Percentiles rank a stretch among this genome's conserved stretches.
Evolutionary conservation across 306 rosid genomes (phyloP).

Genomic region (Vigna radiata): DNA sequence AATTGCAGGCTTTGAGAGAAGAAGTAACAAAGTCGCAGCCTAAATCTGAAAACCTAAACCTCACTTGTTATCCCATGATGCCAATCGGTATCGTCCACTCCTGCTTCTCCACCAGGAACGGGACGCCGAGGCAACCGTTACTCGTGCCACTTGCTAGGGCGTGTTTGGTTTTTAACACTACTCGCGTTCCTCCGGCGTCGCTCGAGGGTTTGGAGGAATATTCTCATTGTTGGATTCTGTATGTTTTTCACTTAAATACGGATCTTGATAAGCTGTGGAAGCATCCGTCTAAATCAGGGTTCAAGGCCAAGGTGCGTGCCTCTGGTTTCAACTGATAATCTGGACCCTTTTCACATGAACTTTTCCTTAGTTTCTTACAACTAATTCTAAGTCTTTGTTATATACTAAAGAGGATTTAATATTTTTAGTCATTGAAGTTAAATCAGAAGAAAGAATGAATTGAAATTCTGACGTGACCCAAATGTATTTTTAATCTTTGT

Average conservation of each 20-base stretch:
- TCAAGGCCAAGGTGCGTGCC: constrained; percentile 88
- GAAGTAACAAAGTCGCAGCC: constrained; percentile 54
- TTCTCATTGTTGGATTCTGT: constrained; percentile 93
- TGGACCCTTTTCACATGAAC: not conserved
- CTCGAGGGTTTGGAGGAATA: constrained; percentile 87
- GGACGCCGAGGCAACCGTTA: constrained; percentile 96
- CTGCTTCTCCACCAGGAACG: constrained; percentile 92
- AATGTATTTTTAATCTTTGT: not conserved
- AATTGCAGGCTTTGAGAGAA: constrained; percentile 74
- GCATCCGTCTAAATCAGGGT: constrained; percentile 75
- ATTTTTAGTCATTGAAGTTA: not conserved
- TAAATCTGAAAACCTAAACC: constrained; percentile 51
- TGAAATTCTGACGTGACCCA: not conserved
- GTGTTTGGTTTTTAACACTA: constrained; percentile 69
- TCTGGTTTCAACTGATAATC: not conserved
- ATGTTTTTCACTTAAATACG: constrained; percentile 91
- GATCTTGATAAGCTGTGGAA: constrained; percentile 91
- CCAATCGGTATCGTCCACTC: constrained; percentile 85
- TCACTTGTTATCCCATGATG: constrained; percentile 73
- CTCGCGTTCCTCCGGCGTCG: constrained; percentile 87
- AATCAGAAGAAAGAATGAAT: not conserved
- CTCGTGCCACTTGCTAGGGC: constrained; percentile 96
- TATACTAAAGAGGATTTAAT: not conserved
- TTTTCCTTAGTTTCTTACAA: not conserved
- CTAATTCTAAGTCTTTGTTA: not conserved